Percentiles rank a stretch among this genome's conserved stretches.
phyloP scores from a whole-genome alignment of 441 rosid genomes.

The Corymbia calophylla region DNA sequence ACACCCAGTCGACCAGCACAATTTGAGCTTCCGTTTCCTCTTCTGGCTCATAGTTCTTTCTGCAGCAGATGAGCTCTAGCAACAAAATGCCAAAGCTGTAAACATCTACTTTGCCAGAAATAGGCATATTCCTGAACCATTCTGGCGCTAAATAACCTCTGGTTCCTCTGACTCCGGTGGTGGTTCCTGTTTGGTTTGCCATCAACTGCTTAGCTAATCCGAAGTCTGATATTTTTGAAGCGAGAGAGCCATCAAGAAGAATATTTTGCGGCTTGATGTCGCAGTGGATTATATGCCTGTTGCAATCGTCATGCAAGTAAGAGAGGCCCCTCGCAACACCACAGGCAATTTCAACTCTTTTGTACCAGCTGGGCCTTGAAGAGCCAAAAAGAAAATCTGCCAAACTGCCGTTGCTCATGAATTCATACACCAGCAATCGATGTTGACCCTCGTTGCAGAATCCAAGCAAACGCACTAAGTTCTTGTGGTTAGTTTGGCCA shows the following conservation, averaged over 20 bases:
- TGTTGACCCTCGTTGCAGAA: slow-evolving; percentile 15
- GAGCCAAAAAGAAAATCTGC: slow-evolving; percentile 7
- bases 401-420: slow-evolving; percentile 15
- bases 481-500: slow-evolving; percentile 24
- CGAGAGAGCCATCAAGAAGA: slow-evolving; percentile 6
- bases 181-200: slow-evolving; percentile 8
- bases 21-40: slow-evolving; percentile 18
- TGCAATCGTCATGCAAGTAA: slow-evolving; percentile 25
- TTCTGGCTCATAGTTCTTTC: slow-evolving; percentile 11
- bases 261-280: slow-evolving; percentile 20
- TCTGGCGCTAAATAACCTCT: slow-evolving; percentile 23
- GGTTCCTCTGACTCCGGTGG: neutral
- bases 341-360: slow-evolving; percentile 1
- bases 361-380: slow-evolving; percentile 5
- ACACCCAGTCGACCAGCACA: slow-evolving; percentile 14
- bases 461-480: slow-evolving; percentile 24
- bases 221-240: slow-evolving; percentile 14
- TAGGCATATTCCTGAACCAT: slow-evolving; percentile 11
- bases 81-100: slow-evolving; percentile 24
- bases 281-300: slow-evolving; percentile 10
- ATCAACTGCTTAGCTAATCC: slow-evolving; percentile 17
- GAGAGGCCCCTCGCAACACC: slow-evolving; percentile 13
- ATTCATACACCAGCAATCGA: slow-evolving; percentile 26
- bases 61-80: slow-evolving; percentile 29
- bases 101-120: slow-evolving; percentile 10